phyloP scores from a whole-genome alignment of 192 early-diverging fungal genomes.

The Pilaira anomala region DNA sequence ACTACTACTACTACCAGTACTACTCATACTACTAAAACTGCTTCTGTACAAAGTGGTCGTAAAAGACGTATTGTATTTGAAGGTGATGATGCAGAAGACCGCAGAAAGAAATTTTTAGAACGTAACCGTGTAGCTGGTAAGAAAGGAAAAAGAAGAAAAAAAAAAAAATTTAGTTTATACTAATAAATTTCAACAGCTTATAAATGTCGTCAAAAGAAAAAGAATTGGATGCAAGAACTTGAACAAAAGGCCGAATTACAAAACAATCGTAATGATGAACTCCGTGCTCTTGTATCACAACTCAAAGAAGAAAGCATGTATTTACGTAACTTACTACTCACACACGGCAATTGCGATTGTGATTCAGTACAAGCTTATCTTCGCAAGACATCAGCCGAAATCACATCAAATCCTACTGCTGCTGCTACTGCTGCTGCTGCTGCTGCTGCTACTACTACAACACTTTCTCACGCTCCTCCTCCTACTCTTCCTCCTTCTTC shows the following conservation, averaged over 20 bases:
- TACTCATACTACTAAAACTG: too few relatives aligned
- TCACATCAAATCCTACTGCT: background rate
- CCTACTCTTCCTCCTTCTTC: background rate
- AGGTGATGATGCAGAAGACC: slow-evolving; percentile 28
- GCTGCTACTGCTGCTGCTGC: background rate
- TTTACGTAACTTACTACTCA: slow-evolving; percentile 30
- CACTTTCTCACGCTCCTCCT: too few relatives aligned
- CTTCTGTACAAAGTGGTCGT: slow-evolving; percentile 2
- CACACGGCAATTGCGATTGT: slow-evolving; percentile 35
- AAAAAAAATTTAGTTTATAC: too few relatives aligned
- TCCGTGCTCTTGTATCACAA: slow-evolving; percentile 24
- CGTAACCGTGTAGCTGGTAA: slow-evolving; percentile 31
- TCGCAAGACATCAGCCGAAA: slow-evolving; percentile 20
- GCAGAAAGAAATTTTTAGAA: slow-evolving; percentile 24
- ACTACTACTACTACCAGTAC: too few relatives aligned
- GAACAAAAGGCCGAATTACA: slow-evolving; percentile 29
- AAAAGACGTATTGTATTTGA: slow-evolving; percentile 27
- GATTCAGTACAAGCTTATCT: slow-evolving; percentile 24
- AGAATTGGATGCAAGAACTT: slow-evolving; percentile 36
- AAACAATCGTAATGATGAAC: slow-evolving; percentile 23
- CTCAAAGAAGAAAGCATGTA: slow-evolving; percentile 34
- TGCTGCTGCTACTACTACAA: too few relatives aligned
- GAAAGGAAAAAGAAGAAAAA: background rate
- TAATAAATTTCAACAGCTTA: slow-evolving; percentile 14
- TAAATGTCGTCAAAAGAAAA: slow-evolving; percentile 40